Percentiles rank a stretch among this genome's conserved stretches.
Evolutionary conservation across 345 rosid species (phyloP).

Genomic region (Populus deltoides): DNA sequence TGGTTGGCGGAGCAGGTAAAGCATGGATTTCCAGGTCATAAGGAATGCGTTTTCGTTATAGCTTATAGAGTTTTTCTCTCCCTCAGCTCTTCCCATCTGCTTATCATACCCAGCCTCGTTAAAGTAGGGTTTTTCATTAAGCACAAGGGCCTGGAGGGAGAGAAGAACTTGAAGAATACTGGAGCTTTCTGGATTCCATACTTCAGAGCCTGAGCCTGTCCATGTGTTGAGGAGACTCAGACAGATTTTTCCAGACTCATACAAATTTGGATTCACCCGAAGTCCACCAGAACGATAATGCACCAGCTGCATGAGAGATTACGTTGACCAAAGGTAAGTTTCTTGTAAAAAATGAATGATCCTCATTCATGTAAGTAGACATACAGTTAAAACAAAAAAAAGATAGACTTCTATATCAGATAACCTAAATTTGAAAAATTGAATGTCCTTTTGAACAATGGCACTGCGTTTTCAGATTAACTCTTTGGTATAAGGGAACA

Average conservation of each 20-base stretch:
- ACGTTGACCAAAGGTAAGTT: background rate
- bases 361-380: background rate
- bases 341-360: background rate
- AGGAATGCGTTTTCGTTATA: slow-evolving; percentile 88
- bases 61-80: slow-evolving; percentile 84
- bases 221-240: slow-evolving; percentile 91
- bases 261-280: slow-evolving; percentile 85
- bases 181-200: slow-evolving; percentile 80
- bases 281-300: slow-evolving; percentile 86
- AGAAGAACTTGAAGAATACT: slow-evolving; percentile 87
- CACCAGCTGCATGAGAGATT: slow-evolving; percentile 50
- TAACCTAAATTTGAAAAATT: background rate
- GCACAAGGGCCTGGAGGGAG: slow-evolving; percentile 94
- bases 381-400: background rate
- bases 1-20: slow-evolving; percentile 58
- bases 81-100: slow-evolving; percentile 78
- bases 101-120: slow-evolving; percentile 92
- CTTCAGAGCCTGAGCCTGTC: slow-evolving; percentile 83
- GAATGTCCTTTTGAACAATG: background rate
- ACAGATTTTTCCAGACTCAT: slow-evolving; percentile 88
- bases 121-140: slow-evolving; percentile 94
- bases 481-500: background rate
- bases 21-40: slow-evolving; percentile 83
- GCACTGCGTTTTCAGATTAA: background rate
- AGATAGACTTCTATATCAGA: background rate